Conservation (phyloP, 1,284 basidiomycete species). For the Coriolopsis trogii region DNA sequence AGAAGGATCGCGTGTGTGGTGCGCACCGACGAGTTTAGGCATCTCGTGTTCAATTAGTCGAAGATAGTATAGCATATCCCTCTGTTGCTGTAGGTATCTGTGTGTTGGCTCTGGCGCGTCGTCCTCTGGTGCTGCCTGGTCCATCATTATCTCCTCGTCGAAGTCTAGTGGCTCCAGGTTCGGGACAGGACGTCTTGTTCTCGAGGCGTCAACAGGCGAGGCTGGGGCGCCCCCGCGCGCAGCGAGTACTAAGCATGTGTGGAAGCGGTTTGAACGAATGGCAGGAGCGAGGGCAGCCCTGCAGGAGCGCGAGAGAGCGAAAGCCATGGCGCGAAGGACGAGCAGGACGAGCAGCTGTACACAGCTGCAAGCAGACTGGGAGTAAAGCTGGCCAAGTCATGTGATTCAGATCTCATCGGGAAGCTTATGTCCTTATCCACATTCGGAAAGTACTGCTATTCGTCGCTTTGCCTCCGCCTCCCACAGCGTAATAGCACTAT, state of each 20-base stretch:
- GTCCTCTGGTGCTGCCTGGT: slow-evolving; percentile 15
- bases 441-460: slow-evolving; percentile 1
- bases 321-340: slow-evolving; percentile 24
- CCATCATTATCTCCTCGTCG: slow-evolving; percentile 24
- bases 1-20: neutral
- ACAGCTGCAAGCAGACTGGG: slow-evolving; percentile 4
- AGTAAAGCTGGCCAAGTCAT: slow-evolving; percentile 19
- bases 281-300: slow-evolving; percentile 15
- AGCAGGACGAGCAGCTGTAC: slow-evolving; percentile 6
- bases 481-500: slow-evolving; percentile 20
- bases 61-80: slow-evolving; percentile 73
- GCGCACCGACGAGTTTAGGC: slow-evolving; percentile 79
- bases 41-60: slow-evolving; percentile 85
- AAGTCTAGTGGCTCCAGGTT: slow-evolving; percentile 16
- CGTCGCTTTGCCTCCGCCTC: neutral
- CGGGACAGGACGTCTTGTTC: slow-evolving; percentile 14
- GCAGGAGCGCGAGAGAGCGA: slow-evolving; percentile 24
- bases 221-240: slow-evolving; percentile 13
- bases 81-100: slow-evolving; percentile 58
- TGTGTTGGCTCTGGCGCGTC: slow-evolving; percentile 63
- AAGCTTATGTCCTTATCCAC: neutral
- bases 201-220: slow-evolving; percentile 4
- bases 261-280: slow-evolving; percentile 18
- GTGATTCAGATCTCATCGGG: slow-evolving; percentile 16
- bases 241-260: slow-evolving; percentile 19